These are phyloP conservation scores for Aspergillus hortae DNA, from an alignment of 2,329 filamentous ascomycete species.

Conservation along the genomic window DNA sequence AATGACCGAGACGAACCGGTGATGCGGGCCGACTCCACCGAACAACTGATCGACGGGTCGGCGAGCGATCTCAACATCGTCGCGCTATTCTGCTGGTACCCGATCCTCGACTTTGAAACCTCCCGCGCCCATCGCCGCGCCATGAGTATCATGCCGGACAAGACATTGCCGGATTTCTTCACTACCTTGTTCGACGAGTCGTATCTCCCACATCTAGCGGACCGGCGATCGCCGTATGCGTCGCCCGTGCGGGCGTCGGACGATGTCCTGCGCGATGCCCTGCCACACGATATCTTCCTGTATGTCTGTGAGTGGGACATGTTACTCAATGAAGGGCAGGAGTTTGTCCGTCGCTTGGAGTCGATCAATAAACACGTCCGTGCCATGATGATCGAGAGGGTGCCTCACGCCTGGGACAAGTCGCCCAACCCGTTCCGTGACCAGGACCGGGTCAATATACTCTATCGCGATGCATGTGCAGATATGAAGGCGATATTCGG, in stretches of 20 bases:
- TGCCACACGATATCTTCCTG: constrained; percentile 60
- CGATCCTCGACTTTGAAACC: constrained; percentile 59
- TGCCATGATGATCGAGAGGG: constrained; percentile 44
- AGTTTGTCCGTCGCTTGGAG: constrained; percentile 41
- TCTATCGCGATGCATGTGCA: constrained; percentile 43
- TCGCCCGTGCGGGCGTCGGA: constrained; percentile 56
- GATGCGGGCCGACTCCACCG: constrained; percentile 31
- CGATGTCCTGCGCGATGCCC: constrained; percentile 48
- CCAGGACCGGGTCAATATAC: constrained; percentile 38
- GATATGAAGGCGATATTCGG: constrained; percentile 42
- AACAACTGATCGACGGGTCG: constrained; percentile 35
- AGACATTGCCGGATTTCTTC: constrained; percentile 46
- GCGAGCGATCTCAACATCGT: constrained; percentile 47
- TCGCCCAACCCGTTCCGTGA: constrained; percentile 46
- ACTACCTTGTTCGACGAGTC: constrained; percentile 49
- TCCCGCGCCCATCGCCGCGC: constrained; percentile 57
- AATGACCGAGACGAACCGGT: constrained; percentile 20
- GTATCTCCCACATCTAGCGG: constrained; percentile 44
- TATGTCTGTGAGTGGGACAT: constrained; percentile 66
- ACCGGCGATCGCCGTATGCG: constrained; percentile 57
- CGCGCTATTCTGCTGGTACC: constrained; percentile 60
- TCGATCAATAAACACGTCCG: constrained; percentile 42
- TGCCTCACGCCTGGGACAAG: constrained; percentile 49
- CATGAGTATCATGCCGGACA: constrained; percentile 51
- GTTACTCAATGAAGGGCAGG: constrained; percentile 58